phyloP scores from a whole-genome alignment of 257 asterid species.

The Echium plantagineum region DNA sequence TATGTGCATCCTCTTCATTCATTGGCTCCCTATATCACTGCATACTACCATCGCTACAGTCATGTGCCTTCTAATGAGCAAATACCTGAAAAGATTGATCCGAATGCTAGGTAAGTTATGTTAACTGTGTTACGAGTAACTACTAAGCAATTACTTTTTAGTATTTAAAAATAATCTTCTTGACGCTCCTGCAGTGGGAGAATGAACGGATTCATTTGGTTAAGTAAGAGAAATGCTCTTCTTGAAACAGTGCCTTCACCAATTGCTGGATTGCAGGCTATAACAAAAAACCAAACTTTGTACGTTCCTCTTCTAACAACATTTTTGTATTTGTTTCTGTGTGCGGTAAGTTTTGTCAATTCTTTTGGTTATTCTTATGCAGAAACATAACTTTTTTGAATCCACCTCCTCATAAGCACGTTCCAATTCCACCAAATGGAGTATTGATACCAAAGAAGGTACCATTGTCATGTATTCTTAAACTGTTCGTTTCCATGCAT shows the following conservation, averaged over 20 bases:
- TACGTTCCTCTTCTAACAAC: slow-evolving; percentile 27
- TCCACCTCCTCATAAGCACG: slow-evolving; percentile 67
- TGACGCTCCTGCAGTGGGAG: slow-evolving; percentile 51
- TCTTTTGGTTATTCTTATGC: slow-evolving; percentile 15
- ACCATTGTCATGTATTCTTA: slow-evolving; percentile 8
- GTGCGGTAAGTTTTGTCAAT: neutral
- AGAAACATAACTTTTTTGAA: slow-evolving; percentile 83
- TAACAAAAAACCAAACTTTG: slow-evolving; percentile 49
- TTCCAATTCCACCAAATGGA: slow-evolving; percentile 65
- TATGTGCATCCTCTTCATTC: slow-evolving; percentile 64
- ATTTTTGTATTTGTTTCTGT: neutral
- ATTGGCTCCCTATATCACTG: slow-evolving; percentile 46
- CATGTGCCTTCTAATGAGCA: slow-evolving; percentile 22
- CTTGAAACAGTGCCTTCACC: slow-evolving; percentile 46
- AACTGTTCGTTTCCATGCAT: neutral
- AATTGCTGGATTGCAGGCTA: slow-evolving; percentile 43
- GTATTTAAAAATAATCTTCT: slow-evolving; percentile 7
- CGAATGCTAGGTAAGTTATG: slow-evolving; percentile 48
- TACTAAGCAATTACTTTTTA: slow-evolving; percentile 7
- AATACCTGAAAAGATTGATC: slow-evolving; percentile 42
- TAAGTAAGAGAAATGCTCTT: slow-evolving; percentile 56
- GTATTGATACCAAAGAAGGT: slow-evolving; percentile 64
- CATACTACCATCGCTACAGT: slow-evolving; percentile 41
- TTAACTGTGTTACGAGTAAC: neutral
- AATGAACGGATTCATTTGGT: slow-evolving; percentile 84